Conservation (phyloP, 768 basidiomycete species). For the Tubosaeta sp. region DNA sequence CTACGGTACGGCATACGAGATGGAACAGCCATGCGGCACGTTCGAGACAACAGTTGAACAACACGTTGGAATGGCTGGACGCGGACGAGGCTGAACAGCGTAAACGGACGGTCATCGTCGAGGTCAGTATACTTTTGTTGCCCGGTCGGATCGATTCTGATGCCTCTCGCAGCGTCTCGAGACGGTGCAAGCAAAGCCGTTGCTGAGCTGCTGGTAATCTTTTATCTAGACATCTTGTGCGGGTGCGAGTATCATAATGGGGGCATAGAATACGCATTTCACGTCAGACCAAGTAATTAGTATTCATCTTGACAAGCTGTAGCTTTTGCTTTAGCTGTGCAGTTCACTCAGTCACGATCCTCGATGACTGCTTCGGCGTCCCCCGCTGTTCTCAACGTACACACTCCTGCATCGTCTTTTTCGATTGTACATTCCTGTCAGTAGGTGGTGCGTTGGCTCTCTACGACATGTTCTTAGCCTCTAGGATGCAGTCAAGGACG, state of each 20-base stretch:
- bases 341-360: neutral
- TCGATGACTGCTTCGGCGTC: conserved; percentile 26
- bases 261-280: conserved; percentile 7
- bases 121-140: conserved; percentile 43
- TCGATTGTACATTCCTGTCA: conserved; percentile 71
- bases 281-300: neutral
- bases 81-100: conserved; percentile 35
- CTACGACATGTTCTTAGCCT: conserved; percentile 7
- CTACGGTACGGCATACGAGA: conserved; percentile 34
- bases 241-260: neutral
- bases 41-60: conserved; percentile 29
- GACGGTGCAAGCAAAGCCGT: conserved; percentile 60
- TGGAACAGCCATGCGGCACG: conserved; percentile 31
- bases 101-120: conserved; percentile 63
- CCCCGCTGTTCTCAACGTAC: conserved; percentile 60
- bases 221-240: neutral
- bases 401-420: conserved; percentile 73
- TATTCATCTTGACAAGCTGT: neutral
- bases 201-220: conserved; percentile 69
- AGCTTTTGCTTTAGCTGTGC: neutral
- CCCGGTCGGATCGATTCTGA: conserved; percentile 1
- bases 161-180: conserved; percentile 57
- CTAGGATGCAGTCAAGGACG: conserved; percentile 54
- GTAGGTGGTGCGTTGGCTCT: conserved; percentile 23
- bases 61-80: conserved; percentile 45